Conservation (phyloP, 2,329 filamentous ascomycete species). For the Cercospora brassicicola region DNA sequence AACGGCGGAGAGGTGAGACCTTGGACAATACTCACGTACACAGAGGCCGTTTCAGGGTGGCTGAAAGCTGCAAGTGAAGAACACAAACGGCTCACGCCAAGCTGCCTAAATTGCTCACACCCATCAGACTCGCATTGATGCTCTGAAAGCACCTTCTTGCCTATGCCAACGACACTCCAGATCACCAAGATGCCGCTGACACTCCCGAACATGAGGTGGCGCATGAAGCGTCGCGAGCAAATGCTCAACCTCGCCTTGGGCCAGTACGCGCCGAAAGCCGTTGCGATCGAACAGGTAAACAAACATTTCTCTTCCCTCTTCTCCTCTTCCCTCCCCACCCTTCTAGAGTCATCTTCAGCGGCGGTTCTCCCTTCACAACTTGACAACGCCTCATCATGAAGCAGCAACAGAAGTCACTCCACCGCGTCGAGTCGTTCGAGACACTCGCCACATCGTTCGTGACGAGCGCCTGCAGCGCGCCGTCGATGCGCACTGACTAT, state of each 20-base stretch:
- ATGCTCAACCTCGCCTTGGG: not conserved
- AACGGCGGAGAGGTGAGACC: not conserved
- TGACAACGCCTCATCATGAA: not conserved
- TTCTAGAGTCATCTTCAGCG: not conserved
- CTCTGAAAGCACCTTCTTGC: not conserved
- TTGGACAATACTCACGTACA: not conserved
- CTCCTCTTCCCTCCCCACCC: not conserved
- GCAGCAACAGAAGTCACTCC: not conserved
- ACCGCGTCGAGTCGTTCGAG: not conserved
- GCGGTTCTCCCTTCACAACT: not conserved
- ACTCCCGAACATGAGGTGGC: not conserved
- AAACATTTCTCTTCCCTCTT: not conserved
- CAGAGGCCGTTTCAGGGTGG: not conserved
- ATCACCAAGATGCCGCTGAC: not conserved
- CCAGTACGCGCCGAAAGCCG: not conserved
- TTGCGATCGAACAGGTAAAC: not conserved
- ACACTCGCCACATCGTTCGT: slow-evolving; percentile 11
- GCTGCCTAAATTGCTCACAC: not conserved
- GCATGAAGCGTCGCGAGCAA: slow-evolving; percentile 1
- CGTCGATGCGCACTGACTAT: slow-evolving; percentile 11
- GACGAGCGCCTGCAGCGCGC: slow-evolving; percentile 14
- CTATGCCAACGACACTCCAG: not conserved
- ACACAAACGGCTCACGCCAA: not conserved
- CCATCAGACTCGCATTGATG: not conserved
- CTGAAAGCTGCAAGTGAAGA: not conserved